These are phyloP conservation scores for Cyberlindnera xylosilytica DNA, from an alignment of 805 yeast species.

Conservation along the genomic window DNA sequence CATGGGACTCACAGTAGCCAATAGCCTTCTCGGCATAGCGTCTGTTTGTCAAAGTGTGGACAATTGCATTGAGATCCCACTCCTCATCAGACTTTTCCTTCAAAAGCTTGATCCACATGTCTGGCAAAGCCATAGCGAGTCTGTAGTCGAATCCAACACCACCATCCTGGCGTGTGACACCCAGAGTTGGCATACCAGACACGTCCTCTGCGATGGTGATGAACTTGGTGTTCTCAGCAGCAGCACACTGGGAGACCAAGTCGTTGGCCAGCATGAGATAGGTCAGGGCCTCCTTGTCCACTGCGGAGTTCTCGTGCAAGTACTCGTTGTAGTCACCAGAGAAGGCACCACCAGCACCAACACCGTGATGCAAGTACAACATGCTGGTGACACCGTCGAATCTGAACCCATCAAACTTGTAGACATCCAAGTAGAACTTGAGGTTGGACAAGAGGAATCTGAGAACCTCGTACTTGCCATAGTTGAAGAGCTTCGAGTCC, in stretches of 20 bases:
- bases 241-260: conserved; percentile 54
- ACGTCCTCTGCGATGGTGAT: conserved; percentile 95
- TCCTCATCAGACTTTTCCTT: conserved; percentile 84
- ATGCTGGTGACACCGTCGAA: conserved; percentile 96
- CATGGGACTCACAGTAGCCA: conserved; percentile 92
- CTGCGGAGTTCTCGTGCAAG: conserved; percentile 67
- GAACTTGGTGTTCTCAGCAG: conserved; percentile 43
- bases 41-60: conserved; percentile 80
- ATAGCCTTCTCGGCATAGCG: conserved; percentile 86
- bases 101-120: conserved; percentile 95
- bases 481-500: conserved; percentile 95
- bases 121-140: conserved; percentile 96
- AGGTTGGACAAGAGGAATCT: conserved; percentile 82
- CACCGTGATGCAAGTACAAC: conserved; percentile 90
- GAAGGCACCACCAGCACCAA: conserved; percentile 77
- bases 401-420: conserved; percentile 89
- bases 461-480: conserved; percentile 86
- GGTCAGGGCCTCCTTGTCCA: conserved; percentile 82
- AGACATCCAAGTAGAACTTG: conserved; percentile 79
- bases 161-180: conserved; percentile 68
- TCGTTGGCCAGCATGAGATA: conserved; percentile 91
- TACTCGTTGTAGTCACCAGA: conserved; percentile 93
- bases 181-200: conserved; percentile 94
- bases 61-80: conserved; percentile 85
- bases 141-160: conserved; percentile 95